Percentiles rank a stretch among this genome's conserved stretches.
These are phyloP conservation scores for Croton laevigatus DNA, from an alignment of 441 rosid species.

Conservation along the genomic window DNA sequence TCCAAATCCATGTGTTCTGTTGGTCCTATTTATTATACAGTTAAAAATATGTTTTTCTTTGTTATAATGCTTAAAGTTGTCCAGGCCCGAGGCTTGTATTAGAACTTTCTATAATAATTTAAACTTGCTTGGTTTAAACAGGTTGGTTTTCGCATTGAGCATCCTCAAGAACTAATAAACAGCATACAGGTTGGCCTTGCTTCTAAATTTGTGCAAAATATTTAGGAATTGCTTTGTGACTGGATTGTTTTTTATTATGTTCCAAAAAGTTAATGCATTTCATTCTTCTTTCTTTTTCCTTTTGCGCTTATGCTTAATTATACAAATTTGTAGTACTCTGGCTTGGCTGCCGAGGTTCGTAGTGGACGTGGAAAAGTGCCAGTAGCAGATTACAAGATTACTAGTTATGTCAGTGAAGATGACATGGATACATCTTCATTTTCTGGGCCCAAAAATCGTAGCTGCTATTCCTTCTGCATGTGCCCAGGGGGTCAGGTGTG, in stretches of 20 bases:
- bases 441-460: constrained; percentile 35
- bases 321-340: constrained; percentile 58
- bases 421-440: constrained; percentile 31
- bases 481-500: constrained; percentile 98
- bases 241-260: neutral
- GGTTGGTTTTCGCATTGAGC: constrained; percentile 96
- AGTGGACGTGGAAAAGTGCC: constrained; percentile 90
- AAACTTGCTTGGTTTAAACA: constrained; percentile 34
- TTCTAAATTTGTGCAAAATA: neutral
- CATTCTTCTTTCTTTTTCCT: neutral
- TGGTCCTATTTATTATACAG: constrained; percentile 3
- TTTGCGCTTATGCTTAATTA: constrained; percentile 10
- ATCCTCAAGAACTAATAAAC: constrained; percentile 94
- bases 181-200: constrained; percentile 62
- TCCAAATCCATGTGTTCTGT: neutral
- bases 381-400: constrained; percentile 92
- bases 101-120: constrained; percentile 7
- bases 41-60: neutral
- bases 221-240: neutral
- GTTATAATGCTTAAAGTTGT: neutral
- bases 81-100: constrained; percentile 1
- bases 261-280: neutral
- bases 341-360: constrained; percentile 57
- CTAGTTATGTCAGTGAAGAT: constrained; percentile 47
- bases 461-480: constrained; percentile 99